A percentile compares a stretch with the other conserved stretches of the same genome.
phyloP scores from a whole-genome alignment of 2,329 filamentous ascomycete species.

The Apiospora marii region DNA sequence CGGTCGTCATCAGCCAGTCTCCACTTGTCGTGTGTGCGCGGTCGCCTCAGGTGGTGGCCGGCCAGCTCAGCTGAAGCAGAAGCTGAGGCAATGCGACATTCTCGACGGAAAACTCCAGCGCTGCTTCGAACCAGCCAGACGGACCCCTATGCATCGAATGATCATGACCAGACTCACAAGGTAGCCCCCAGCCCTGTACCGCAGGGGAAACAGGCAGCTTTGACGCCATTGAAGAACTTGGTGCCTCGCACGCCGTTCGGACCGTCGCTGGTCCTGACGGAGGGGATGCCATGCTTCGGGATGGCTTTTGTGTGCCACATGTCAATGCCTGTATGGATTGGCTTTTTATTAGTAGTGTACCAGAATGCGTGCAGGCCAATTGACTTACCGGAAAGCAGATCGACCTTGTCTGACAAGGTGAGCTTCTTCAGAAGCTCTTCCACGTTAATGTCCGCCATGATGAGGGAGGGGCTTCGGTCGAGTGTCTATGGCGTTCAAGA shows the following conservation, averaged over 20 bases:
- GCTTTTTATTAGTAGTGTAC: conserved; percentile 12
- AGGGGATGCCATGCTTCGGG: conserved; percentile 67
- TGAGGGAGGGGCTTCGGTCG: background rate
- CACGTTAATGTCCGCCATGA: conserved; percentile 61
- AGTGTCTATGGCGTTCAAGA: background rate
- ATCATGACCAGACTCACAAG: conserved; percentile 41
- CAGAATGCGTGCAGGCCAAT: conserved; percentile 43
- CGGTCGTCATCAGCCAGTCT: background rate
- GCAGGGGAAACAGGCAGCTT: conserved; percentile 68
- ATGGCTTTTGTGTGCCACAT: conserved; percentile 74
- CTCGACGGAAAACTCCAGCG: background rate
- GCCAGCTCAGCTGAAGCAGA: background rate
- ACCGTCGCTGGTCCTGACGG: conserved; percentile 71
- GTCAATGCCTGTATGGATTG: conserved; percentile 58
- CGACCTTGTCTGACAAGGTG: conserved; percentile 59
- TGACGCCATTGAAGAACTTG: conserved; percentile 71
- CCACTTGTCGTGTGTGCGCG: background rate
- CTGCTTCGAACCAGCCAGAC: background rate
- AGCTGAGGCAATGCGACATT: background rate
- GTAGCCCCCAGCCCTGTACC: conserved; percentile 65
- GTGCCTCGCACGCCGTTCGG: conserved; percentile 75
- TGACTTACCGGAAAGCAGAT: conserved; percentile 50
- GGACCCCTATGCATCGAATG: background rate
- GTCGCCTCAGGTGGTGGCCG: background rate
- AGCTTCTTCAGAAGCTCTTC: conserved; percentile 63